Percentiles rank a stretch among this genome's conserved stretches.
phyloP scores from a whole-genome alignment of 2,329 filamentous ascomycete genomes.

The Aspergillus puulaauensis region DNA sequence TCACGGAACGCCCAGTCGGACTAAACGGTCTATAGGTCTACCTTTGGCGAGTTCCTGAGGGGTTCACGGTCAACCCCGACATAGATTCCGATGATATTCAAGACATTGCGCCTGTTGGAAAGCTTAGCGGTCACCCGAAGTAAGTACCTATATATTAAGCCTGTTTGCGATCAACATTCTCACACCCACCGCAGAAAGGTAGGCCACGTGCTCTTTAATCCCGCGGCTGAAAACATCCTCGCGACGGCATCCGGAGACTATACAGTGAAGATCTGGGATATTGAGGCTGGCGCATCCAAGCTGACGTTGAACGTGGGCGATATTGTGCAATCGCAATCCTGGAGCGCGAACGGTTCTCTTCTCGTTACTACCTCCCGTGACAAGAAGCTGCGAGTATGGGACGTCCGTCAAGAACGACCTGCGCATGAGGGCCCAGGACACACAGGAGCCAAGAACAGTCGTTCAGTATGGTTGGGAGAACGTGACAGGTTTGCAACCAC shows the following conservation, averaged over 20 bases:
- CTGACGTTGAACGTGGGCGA: conserved; percentile 82
- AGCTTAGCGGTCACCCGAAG: conserved; percentile 84
- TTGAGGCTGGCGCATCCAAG: conserved; percentile 72
- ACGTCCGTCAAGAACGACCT: conserved; percentile 87
- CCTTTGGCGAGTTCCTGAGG: conserved; percentile 89
- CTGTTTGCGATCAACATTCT: conserved; percentile 8
- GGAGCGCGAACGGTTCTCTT: conserved; percentile 85
- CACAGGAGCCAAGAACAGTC: conserved; percentile 93
- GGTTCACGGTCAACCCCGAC: conserved; percentile 81
- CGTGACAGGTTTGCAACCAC: conserved; percentile 95
- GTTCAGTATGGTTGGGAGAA: conserved; percentile 95
- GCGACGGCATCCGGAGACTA: conserved; percentile 94
- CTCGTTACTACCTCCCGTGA: conserved; percentile 92
- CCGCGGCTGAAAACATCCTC: conserved; percentile 90
- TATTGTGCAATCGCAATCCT: conserved; percentile 92
- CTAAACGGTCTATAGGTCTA: conserved; percentile 60
- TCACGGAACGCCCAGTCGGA: background rate
- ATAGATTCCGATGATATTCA: conserved; percentile 70
- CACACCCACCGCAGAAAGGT: conserved; percentile 69
- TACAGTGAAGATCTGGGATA: conserved; percentile 94
- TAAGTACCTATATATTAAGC: conserved; percentile 40
- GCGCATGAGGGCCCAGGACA: conserved; percentile 84
- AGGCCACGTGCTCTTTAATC: conserved; percentile 97
- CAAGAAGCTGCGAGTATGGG: conserved; percentile 98
- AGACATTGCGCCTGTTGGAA: conserved; percentile 77